Evolutionary conservation across 805 yeast species (phyloP).

Genomic region (Kodamaea fukazawae): DNA sequence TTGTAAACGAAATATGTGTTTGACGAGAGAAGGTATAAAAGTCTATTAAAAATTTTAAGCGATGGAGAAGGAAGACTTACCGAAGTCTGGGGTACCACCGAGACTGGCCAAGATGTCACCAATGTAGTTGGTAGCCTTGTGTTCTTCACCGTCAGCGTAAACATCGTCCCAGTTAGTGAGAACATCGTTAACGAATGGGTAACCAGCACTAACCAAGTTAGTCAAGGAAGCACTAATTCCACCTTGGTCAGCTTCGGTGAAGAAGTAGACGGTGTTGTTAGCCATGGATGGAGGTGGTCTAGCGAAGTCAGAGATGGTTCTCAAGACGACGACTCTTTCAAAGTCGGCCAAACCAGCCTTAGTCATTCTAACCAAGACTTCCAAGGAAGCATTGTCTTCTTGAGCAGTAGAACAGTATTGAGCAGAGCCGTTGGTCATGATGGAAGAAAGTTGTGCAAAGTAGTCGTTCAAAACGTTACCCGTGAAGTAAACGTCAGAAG

Average conservation of each 20-base stretch:
- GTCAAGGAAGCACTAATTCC: slow-evolving; percentile 48
- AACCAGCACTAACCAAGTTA: slow-evolving; percentile 53
- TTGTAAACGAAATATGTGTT: too few species aligned
- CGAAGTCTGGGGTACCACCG: slow-evolving; percentile 44
- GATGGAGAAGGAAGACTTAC: slow-evolving; percentile 24
- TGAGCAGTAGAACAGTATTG: slow-evolving; percentile 61
- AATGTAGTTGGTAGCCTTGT: slow-evolving; percentile 50
- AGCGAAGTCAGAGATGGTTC: slow-evolving; percentile 60
- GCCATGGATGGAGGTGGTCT: slow-evolving; percentile 48
- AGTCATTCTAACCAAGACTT: slow-evolving; percentile 54
- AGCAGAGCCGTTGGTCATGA: slow-evolving; percentile 59
- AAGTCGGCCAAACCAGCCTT: slow-evolving; percentile 54
- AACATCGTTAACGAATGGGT: slow-evolving; percentile 54
- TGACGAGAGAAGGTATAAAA: background rate
- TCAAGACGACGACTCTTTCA: slow-evolving; percentile 55
- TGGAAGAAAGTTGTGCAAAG: slow-evolving; percentile 44
- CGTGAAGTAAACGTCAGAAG: slow-evolving; percentile 59
- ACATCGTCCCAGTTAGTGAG: slow-evolving; percentile 45
- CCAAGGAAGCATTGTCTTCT: slow-evolving; percentile 66
- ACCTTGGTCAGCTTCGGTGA: slow-evolving; percentile 49
- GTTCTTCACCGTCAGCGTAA: slow-evolving; percentile 32
- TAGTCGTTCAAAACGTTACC: slow-evolving; percentile 52
- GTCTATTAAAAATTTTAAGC: slow-evolving; percentile 16
- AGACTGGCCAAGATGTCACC: slow-evolving; percentile 61
- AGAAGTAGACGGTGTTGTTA: slow-evolving; percentile 48